Conservation (phyloP, 225 moss, liverwort and hornwort species). For the Sphagnum contortum region DNA sequence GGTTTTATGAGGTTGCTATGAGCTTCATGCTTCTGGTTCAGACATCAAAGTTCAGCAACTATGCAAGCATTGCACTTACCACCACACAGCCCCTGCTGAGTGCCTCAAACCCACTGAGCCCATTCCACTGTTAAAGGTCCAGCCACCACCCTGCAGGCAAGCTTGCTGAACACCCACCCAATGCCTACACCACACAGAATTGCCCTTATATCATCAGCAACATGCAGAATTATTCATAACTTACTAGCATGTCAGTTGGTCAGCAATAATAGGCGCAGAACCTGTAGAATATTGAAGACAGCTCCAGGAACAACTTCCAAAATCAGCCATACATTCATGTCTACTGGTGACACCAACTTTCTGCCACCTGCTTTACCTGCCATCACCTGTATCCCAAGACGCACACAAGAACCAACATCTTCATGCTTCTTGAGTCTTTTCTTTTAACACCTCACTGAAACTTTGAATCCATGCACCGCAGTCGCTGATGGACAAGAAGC, state of each 20-base stretch:
- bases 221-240: no score
- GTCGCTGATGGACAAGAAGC: not conserved
- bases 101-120: constrained; percentile 97
- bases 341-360: constrained; percentile 77
- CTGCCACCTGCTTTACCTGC: constrained; percentile 76
- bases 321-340: constrained; percentile 85
- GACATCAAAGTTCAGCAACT: not conserved
- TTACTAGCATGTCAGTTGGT: no score
- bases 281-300: constrained; percentile 83
- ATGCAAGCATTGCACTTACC: constrained; percentile 32
- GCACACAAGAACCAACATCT: no score
- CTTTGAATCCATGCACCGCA: not conserved
- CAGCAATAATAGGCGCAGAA: not conserved
- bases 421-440: no score
- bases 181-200: constrained; percentile 27
- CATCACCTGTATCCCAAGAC: constrained; percentile 48
- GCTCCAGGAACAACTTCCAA: constrained; percentile 99
- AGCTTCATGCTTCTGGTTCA: no score
- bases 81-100: constrained; percentile 76
- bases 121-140: constrained; percentile 89
- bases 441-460: not conserved
- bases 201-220: not conserved
- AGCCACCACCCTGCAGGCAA: constrained; percentile 82
- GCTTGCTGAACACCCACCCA: constrained; percentile 55
- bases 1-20: no score